Conservation (phyloP, 192 early-diverging fungal species). For the Thamnidium elegans region DNA sequence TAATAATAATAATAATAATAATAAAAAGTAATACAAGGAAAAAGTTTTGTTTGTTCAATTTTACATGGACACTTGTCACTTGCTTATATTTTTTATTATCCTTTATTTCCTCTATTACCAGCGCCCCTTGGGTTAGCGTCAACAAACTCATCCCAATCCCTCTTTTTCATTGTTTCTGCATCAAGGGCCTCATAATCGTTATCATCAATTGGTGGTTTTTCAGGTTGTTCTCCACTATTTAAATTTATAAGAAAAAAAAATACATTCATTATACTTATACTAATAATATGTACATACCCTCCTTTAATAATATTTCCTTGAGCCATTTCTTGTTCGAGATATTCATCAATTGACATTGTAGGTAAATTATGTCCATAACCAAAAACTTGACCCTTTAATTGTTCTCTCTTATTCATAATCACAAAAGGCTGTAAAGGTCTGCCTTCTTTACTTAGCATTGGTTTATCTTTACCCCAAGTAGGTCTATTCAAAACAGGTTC, state of each 20-base stretch:
- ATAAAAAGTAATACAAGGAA: too few species aligned
- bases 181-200: constrained; percentile 78
- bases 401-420: constrained; percentile 73
- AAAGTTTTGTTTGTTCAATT: too few species aligned
- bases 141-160: constrained; percentile 91
- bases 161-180: constrained; percentile 79
- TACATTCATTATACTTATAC: too few species aligned
- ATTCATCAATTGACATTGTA: constrained; percentile 97
- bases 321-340: constrained; percentile 79
- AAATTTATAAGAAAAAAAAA: too few species aligned
- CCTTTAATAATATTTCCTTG: constrained; percentile 89
- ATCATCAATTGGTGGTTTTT: constrained; percentile 73
- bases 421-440: constrained; percentile 83
- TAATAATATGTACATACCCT: constrained; percentile 45
- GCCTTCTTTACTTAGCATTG: constrained; percentile 48
- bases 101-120: constrained; percentile 50
- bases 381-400: constrained; percentile 75
- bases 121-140: constrained; percentile 71
- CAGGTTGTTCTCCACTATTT: constrained; percentile 55
- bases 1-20: too few species aligned
- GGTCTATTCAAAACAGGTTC: constrained; percentile 5
- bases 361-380: constrained; percentile 82
- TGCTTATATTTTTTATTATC: constrained; percentile 15
- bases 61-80: too few species aligned
- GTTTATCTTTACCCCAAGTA: constrained; percentile 14